Evolutionary conservation across 345 rosid species (phyloP).

Genomic region (Hibiscus trionum): DNA sequence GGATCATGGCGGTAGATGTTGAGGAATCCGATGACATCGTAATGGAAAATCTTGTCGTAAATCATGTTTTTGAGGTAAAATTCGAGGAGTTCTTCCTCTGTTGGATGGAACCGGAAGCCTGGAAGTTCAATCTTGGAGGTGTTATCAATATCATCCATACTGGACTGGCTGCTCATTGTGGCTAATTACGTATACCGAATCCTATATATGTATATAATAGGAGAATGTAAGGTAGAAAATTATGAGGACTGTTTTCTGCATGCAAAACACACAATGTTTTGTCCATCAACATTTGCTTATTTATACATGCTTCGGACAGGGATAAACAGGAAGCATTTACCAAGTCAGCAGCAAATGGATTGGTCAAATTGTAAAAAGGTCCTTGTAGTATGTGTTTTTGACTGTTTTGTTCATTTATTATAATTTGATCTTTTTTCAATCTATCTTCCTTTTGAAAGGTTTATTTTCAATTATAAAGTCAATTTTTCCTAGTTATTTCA

Average conservation of each 20-base stretch:
- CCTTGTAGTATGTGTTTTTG: too few relatives aligned
- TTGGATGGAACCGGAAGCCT: slow-evolving; percentile 91
- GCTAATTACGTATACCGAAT: not conserved
- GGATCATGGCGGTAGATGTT: slow-evolving; percentile 78
- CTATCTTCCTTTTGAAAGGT: too few relatives aligned
- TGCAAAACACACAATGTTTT: not conserved
- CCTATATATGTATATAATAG: not conserved
- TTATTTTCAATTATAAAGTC: too few relatives aligned
- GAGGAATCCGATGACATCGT: slow-evolving; percentile 53
- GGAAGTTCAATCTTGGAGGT: slow-evolving; percentile 52
- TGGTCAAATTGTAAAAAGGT: too few relatives aligned
- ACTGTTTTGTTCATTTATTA: too few relatives aligned
- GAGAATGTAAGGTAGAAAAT: not conserved
- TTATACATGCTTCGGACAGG: not conserved
- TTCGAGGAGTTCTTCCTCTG: slow-evolving; percentile 82
- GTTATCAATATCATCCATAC: slow-evolving; percentile 28
- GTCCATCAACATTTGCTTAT: not conserved
- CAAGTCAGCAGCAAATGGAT: too few relatives aligned
- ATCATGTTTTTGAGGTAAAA: slow-evolving; percentile 76
- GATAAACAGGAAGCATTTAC: not conserved
- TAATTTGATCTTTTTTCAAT: too few relatives aligned
- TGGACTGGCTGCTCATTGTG: slow-evolving; percentile 1
- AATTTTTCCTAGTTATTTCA: too few relatives aligned
- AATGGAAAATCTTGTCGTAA: slow-evolving; percentile 25
- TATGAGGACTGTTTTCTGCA: not conserved